A percentile compares a stretch with the other conserved stretches of the same genome.
Evolutionary conservation across 495 filamentous ascomycete species (phyloP).

Genomic region (Lineolata rhizophorae): DNA sequence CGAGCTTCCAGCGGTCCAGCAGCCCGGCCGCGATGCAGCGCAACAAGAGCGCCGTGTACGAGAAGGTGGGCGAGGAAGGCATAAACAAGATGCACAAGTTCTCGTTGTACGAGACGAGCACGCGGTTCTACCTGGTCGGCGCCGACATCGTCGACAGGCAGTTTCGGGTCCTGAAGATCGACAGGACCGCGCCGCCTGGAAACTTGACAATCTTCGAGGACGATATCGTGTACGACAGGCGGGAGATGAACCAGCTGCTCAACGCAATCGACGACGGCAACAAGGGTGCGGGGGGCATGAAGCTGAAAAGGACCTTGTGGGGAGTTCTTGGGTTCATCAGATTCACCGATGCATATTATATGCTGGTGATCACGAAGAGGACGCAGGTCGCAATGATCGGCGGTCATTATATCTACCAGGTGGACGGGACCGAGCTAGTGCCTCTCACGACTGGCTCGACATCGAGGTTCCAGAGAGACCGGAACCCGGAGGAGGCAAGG

Average conservation of each 20-base stretch:
- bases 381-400: conserved; percentile 91
- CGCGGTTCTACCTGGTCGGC: conserved; percentile 82
- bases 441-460: conserved; percentile 45
- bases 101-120: conserved; percentile 82
- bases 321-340: conserved; percentile 84
- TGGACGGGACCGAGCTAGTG: conserved; percentile 87
- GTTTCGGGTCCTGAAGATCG: conserved; percentile 85
- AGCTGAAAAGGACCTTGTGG: conserved; percentile 77
- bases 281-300: conserved; percentile 74
- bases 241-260: conserved; percentile 79
- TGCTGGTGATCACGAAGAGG: conserved; percentile 89
- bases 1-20: conserved; percentile 37
- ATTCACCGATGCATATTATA: conserved; percentile 93
- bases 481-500: conserved; percentile 71
- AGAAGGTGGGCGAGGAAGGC: conserved; percentile 41
- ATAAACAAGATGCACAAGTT: conserved; percentile 86
- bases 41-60: conserved; percentile 28
- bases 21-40: conserved; percentile 30
- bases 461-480: conserved; percentile 50
- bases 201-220: conserved; percentile 76
- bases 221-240: conserved; percentile 78
- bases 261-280: conserved; percentile 95
- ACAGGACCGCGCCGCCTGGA: conserved; percentile 63
- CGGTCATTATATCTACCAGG: conserved; percentile 85
- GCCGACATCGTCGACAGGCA: conserved; percentile 70